Conservation (phyloP, 768 basidiomycete species). For the Leucosporidium creatinivorum region DNA sequence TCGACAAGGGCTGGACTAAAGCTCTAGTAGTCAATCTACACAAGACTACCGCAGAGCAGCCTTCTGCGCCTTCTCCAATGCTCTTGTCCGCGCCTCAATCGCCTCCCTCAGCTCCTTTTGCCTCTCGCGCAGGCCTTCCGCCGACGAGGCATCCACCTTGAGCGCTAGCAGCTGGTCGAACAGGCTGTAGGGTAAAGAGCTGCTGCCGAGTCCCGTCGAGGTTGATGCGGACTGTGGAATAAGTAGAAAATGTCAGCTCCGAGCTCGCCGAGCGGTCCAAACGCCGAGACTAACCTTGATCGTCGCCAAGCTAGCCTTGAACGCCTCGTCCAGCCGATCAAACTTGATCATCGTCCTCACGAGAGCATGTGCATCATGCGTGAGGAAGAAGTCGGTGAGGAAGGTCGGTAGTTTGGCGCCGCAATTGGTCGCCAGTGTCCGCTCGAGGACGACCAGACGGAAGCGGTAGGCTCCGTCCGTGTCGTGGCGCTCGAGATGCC, state of each 20-base stretch:
- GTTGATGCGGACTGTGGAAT: slow-evolving; percentile 48
- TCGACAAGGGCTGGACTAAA: too few relatives aligned
- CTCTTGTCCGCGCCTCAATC: not conserved
- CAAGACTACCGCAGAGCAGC: not conserved
- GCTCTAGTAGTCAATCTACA: too few relatives aligned
- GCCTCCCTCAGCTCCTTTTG: slow-evolving; percentile 17
- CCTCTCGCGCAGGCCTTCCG: slow-evolving; percentile 13
- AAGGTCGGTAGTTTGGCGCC: slow-evolving; percentile 62
- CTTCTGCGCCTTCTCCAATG: slow-evolving; percentile 16
- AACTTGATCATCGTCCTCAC: slow-evolving; percentile 70
- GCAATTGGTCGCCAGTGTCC: slow-evolving; percentile 61
- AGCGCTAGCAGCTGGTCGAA: slow-evolving; percentile 67
- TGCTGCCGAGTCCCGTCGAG: slow-evolving; percentile 50
- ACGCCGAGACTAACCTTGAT: slow-evolving; percentile 48
- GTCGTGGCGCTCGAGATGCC: slow-evolving; percentile 72
- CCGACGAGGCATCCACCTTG: slow-evolving; percentile 12
- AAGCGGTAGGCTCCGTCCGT: slow-evolving; percentile 63
- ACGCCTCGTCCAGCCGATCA: slow-evolving; percentile 68
- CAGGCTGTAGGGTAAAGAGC: slow-evolving; percentile 74
- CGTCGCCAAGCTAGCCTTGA: slow-evolving; percentile 42
- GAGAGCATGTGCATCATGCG: slow-evolving; percentile 69
- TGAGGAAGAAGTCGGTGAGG: slow-evolving; percentile 60
- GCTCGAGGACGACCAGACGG: slow-evolving; percentile 66
- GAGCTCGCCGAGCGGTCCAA: slow-evolving; percentile 43
- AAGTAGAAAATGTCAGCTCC: slow-evolving; percentile 18